Evolutionary conservation across 2,329 filamentous ascomycete genomes (phyloP).

Genomic region (Fusarium protoensiforme): DNA sequence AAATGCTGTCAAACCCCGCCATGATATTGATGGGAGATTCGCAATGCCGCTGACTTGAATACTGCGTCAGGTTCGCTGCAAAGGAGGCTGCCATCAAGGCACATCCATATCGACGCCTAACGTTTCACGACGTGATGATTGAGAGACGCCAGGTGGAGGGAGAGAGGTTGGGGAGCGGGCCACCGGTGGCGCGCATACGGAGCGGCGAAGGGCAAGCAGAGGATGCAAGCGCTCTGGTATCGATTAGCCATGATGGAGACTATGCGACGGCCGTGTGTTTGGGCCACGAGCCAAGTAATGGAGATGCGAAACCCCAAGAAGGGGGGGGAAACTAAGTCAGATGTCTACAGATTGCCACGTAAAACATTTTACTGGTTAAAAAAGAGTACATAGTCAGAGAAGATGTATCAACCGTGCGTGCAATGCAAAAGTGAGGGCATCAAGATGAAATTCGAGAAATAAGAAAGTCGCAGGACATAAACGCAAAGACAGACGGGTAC

Average conservation of each 20-base stretch:
- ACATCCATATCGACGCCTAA: slow-evolving; percentile 67
- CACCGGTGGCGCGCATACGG: slow-evolving; percentile 58
- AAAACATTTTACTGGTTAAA: neutral
- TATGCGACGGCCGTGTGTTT: slow-evolving; percentile 80
- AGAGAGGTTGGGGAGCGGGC: slow-evolving; percentile 49
- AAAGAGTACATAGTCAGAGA: neutral
- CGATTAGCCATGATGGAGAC: slow-evolving; percentile 88
- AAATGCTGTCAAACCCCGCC: slow-evolving; percentile 4
- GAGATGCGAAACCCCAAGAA: neutral
- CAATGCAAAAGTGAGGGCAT: neutral
- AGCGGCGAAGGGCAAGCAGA: slow-evolving; percentile 40
- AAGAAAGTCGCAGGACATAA: neutral
- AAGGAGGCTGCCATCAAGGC: slow-evolving; percentile 83
- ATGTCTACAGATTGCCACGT: neutral
- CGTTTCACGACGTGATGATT: slow-evolving; percentile 71
- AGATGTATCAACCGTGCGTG: too few relatives aligned
- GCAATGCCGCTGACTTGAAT: slow-evolving; percentile 6
- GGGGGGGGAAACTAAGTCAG: neutral
- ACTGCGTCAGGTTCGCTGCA: slow-evolving; percentile 69
- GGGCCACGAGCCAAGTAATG: slow-evolving; percentile 49
- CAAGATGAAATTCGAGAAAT: neutral
- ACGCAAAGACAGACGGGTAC: neutral
- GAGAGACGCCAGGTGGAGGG: slow-evolving; percentile 42
- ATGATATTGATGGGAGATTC: neutral
- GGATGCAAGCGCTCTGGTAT: slow-evolving; percentile 73